Percentiles rank a stretch among this genome's conserved stretches.
Evolutionary conservation across 768 basidiomycete species (phyloP).

Genomic region (Agaricus sinodeliciosus): DNA sequence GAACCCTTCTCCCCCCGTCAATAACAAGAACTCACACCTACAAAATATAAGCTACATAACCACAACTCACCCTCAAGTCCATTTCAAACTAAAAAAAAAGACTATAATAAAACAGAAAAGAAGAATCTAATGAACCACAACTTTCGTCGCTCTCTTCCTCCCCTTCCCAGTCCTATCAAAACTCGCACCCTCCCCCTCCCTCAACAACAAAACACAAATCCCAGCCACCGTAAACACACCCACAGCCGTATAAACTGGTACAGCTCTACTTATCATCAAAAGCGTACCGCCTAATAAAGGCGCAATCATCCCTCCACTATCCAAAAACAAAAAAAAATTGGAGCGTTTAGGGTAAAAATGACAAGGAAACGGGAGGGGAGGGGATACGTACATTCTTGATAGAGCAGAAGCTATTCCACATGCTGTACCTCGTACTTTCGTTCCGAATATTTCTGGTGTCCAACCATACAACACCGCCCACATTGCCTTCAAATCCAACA

Average conservation of each 20-base stretch:
- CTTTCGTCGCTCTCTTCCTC: conserved; percentile 3
- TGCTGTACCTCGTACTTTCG: conserved; percentile 82
- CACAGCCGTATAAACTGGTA: conserved; percentile 75
- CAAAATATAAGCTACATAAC: no score
- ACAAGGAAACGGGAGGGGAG: neutral
- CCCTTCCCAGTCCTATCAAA: conserved; percentile 14
- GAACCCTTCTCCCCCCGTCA: no score
- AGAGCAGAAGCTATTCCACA: conserved; percentile 84
- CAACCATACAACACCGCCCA: conserved; percentile 87
- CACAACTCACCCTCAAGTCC: no score
- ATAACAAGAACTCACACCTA: no score
- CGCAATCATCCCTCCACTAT: conserved; percentile 84
- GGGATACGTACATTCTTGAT: conserved; percentile 62
- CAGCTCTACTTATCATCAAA: conserved; percentile 55
- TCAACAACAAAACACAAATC: conserved; percentile 52
- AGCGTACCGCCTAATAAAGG: conserved; percentile 73
- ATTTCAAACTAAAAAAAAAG: no score
- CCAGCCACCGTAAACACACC: conserved; percentile 59
- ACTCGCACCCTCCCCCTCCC: conserved; percentile 41
- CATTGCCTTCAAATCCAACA: conserved; percentile 47
- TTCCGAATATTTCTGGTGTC: conserved; percentile 86
- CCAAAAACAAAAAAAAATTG: neutral
- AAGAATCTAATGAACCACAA: no score
- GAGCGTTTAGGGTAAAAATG: conserved; percentile 1
- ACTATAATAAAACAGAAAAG: no score